Evolutionary conservation across 495 filamentous ascomycete genomes (phyloP).

Genomic region (Evansstolkia leycettana): DNA sequence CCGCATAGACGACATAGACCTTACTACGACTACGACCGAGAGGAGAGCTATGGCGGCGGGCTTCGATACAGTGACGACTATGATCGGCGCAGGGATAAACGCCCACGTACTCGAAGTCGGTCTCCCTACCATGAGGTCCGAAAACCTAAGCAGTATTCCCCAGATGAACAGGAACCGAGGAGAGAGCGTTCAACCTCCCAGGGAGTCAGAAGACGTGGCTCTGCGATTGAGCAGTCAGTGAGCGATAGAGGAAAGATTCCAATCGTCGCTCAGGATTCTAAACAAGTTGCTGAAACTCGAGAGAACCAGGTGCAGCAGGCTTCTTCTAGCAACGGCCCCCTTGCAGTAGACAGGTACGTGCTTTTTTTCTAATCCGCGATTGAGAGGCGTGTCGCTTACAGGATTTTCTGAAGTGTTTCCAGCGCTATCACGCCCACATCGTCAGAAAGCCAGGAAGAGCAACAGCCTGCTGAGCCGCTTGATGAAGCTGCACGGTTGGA

Average conservation of each 20-base stretch:
- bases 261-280: slow-evolving; percentile 42
- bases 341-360: slow-evolving; percentile 33
- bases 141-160: slow-evolving; percentile 30
- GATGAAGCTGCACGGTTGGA: slow-evolving; percentile 76
- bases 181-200: slow-evolving; percentile 9
- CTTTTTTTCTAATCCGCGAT: not conserved
- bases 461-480: slow-evolving; percentile 34
- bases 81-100: slow-evolving; percentile 46
- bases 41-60: slow-evolving; percentile 30
- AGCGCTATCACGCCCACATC: slow-evolving; percentile 6
- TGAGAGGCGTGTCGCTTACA: not conserved
- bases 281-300: slow-evolving; percentile 55
- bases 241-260: slow-evolving; percentile 50
- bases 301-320: slow-evolving; percentile 45
- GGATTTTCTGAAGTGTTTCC: not conserved
- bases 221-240: slow-evolving; percentile 49
- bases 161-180: slow-evolving; percentile 20
- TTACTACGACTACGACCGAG: slow-evolving; percentile 59
- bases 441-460: slow-evolving; percentile 13
- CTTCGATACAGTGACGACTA: slow-evolving; percentile 47
- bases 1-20: slow-evolving; percentile 24
- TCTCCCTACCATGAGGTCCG: slow-evolving; percentile 32
- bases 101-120: slow-evolving; percentile 54
- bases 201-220: slow-evolving; percentile 17
- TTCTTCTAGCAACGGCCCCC: slow-evolving; percentile 12